phyloP scores from a whole-genome alignment of 2,329 filamentous ascomycete species.

The Trichoderma sp. region DNA sequence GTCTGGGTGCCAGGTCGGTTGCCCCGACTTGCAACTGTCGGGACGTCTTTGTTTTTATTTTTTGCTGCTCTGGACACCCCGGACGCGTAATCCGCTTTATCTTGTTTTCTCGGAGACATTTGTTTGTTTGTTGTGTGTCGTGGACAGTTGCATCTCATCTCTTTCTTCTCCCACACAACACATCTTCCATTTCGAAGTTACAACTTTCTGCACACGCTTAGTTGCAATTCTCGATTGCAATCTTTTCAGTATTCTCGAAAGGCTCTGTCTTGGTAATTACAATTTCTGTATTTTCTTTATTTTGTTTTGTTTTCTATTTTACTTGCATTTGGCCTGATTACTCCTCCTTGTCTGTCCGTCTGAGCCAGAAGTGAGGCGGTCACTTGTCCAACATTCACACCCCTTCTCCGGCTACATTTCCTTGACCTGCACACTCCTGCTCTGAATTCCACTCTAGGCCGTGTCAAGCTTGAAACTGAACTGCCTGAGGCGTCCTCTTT shows the following conservation, averaged over 20 bases:
- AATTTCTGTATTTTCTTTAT: neutral
- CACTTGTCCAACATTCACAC: neutral
- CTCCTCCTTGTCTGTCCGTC: neutral
- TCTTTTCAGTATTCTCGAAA: no score
- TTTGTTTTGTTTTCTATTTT: neutral
- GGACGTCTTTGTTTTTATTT: neutral
- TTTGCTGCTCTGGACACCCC: neutral
- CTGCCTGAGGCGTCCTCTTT: neutral
- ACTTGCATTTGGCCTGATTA: neutral
- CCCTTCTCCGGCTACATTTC: neutral
- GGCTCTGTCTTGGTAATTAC: neutral
- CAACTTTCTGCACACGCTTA: neutral
- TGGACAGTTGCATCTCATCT: neutral
- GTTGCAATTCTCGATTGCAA: neutral
- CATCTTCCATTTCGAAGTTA: neutral
- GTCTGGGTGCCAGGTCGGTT: neutral
- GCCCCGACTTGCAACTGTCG: neutral
- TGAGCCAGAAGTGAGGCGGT: neutral
- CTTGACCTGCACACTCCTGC: no score
- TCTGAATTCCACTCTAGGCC: neutral
- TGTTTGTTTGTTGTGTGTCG: neutral
- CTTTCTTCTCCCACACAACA: neutral
- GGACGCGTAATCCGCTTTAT: neutral
- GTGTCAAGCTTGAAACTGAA: neutral
- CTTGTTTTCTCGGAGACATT: neutral